Evolutionary conservation across 352 stramenopile species (phyloP), one percentile per base, ranked within the genome.

Genomic region (Pythium aristosporum): DNA sequence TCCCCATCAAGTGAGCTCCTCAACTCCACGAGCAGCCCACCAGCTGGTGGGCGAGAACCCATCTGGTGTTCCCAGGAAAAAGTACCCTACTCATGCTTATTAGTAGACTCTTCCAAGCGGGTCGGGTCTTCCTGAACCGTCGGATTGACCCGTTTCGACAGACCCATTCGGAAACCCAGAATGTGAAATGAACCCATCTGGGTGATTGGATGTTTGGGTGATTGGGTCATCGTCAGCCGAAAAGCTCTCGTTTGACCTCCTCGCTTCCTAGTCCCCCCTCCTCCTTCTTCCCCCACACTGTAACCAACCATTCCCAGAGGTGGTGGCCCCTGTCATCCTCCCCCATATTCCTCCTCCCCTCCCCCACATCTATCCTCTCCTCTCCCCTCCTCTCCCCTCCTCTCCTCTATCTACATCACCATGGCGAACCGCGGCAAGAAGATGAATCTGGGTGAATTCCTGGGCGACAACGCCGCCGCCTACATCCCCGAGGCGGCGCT

Each of bases 361-460:
- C 30, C 25, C 25, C 25, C 25, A n/a, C n/a, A 30, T 30, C 25
- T 30, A 30, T 30, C 25, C 25, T 5, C 25, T 30, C n/a, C n/a
- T n/a, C n/a, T n/a, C 46, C n/a, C 20, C 6, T n/a, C n/a, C 21
- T 34, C 47, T 53, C 25, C 23, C 9, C 11, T 9, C 28, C 16
- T 56, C 6, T 30, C 32, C 2, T 2, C 49, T n/a, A 8, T 54
- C 25, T 16, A 0, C 8, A 20, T 36, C 37, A 73, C 49, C 58
- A 89, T 88, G 77, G 74, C 79, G 55, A 67, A 66, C 21, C 75
- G 75, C 52, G 78, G 69, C 54, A 86, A 89, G 71, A 89, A 89
- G 62, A 88, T 91, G 69, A 74, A 74, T 52, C 73, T 91, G 36
- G 78, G 82, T 55, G 80, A 89, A 73, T 91, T 89, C 75, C 74